These are phyloP conservation scores for Ricinus communis DNA, from an alignment of 345 rosid genomes.

Conservation along the genomic window DNA sequence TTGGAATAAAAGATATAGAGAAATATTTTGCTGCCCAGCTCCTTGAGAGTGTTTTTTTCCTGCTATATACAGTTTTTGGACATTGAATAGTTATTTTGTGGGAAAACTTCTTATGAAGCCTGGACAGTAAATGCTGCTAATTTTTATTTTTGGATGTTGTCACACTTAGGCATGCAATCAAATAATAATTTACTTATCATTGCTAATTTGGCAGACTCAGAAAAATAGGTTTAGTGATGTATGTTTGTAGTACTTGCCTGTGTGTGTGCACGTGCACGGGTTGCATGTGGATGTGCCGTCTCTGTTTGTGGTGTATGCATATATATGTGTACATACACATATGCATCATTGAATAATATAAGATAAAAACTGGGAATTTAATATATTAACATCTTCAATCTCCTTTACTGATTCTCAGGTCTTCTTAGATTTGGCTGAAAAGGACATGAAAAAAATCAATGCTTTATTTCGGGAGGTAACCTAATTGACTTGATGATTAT, in stretches of 20 bases:
- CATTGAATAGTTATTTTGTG: conserved; percentile 1
- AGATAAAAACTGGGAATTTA: neutral
- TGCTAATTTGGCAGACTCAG: neutral
- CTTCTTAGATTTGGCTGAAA: conserved; percentile 78
- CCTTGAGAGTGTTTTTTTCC: neutral
- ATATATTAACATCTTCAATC: neutral
- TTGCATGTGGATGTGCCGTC: too few species aligned
- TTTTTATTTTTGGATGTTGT: conserved; percentile 11
- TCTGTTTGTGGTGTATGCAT: neutral
- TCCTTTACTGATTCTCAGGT: conserved; percentile 52
- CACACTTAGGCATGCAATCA: neutral
- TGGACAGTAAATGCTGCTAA: neutral
- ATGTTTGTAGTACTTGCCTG: neutral
- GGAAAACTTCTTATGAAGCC: neutral
- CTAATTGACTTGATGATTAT: conserved; percentile 9
- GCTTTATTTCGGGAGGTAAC: conserved; percentile 83
- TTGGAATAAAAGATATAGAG: neutral
- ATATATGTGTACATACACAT: neutral
- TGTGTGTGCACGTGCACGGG: neutral
- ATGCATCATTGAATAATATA: neutral
- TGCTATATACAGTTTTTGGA: neutral
- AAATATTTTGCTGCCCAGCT: neutral
- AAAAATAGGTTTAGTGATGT: neutral
- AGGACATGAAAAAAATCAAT: conserved; percentile 75
- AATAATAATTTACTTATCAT: too few species aligned